These are phyloP conservation scores for rapeseed (Brassica napus) DNA, from an alignment of 345 rosid species.

Conservation along the genomic window DNA sequence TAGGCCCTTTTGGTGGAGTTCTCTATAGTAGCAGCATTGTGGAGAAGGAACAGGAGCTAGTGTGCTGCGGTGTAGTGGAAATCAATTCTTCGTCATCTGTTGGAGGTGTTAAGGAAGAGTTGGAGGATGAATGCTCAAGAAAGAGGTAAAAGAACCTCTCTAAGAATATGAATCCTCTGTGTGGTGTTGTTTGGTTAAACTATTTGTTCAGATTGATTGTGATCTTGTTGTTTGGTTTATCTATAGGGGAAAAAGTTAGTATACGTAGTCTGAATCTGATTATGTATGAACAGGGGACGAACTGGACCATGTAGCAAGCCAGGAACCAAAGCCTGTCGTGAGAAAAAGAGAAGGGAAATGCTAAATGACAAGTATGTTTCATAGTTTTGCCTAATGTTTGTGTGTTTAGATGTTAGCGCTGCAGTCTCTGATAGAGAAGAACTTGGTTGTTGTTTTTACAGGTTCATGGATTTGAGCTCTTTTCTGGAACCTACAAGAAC, in stretches of 20 bases:
- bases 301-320: constrained; percentile 42
- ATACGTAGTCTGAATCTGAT: constrained; percentile 15
- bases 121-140: constrained; percentile 34
- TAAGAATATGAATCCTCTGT: background rate
- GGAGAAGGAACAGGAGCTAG: constrained; percentile 13
- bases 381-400: background rate
- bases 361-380: constrained; percentile 67
- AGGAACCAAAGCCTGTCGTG: constrained; percentile 79
- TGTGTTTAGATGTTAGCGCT: background rate
- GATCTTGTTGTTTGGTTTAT: background rate
- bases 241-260: background rate
- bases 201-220: background rate
- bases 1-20: background rate
- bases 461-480: constrained; percentile 82
- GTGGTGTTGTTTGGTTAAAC: background rate
- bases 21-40: constrained; percentile 24
- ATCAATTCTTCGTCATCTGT: constrained; percentile 41
- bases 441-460: constrained; percentile 32
- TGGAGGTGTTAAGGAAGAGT: constrained; percentile 37
- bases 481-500: constrained; percentile 81
- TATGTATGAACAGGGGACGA: constrained; percentile 37
- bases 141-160: constrained; percentile 32
- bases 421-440: background rate
- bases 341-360: constrained; percentile 82
- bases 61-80: constrained; percentile 18